A percentile compares a stretch with the other conserved stretches of the same genome.
phyloP scores from a whole-genome alignment of 176 grass and related monocot species.

The Aegilops speltoides region DNA sequence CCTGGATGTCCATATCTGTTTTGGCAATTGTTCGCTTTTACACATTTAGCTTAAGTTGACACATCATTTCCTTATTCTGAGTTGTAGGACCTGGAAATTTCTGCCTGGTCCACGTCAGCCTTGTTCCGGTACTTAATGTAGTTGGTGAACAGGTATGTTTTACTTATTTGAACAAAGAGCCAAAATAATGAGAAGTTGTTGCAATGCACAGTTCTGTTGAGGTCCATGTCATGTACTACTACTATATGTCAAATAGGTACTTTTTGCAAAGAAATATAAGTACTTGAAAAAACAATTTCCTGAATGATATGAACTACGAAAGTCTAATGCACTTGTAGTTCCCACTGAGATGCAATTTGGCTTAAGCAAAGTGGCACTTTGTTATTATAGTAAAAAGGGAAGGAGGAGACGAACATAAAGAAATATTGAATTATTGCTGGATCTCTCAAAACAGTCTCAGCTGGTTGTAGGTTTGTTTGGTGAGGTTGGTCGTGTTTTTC shows the following conservation, averaged over 20 bases:
- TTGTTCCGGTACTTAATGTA: conserved; percentile 93
- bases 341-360: neutral
- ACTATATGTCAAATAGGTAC: neutral
- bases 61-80: conserved; percentile 20
- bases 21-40: conserved; percentile 9
- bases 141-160: conserved; percentile 92
- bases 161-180: conserved; percentile 7
- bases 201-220: neutral
- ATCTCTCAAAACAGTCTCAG: neutral
- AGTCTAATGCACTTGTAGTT: neutral
- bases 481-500: no score
- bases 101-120: conserved; percentile 95
- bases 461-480: no score
- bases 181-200: neutral
- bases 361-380: neutral
- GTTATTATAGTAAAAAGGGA: neutral
- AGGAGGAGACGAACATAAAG: neutral
- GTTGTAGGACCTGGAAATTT: conserved; percentile 83
- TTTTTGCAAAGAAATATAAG: neutral
- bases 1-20: conserved; percentile 5
- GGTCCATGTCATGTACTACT: neutral
- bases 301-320: conserved; percentile 4
- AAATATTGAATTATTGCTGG: neutral
- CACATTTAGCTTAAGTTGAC: conserved; percentile 17
- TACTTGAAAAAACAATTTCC: neutral